Conservation (phyloP, 805 yeast species). For the Myxozyma nipponensis region DNA sequence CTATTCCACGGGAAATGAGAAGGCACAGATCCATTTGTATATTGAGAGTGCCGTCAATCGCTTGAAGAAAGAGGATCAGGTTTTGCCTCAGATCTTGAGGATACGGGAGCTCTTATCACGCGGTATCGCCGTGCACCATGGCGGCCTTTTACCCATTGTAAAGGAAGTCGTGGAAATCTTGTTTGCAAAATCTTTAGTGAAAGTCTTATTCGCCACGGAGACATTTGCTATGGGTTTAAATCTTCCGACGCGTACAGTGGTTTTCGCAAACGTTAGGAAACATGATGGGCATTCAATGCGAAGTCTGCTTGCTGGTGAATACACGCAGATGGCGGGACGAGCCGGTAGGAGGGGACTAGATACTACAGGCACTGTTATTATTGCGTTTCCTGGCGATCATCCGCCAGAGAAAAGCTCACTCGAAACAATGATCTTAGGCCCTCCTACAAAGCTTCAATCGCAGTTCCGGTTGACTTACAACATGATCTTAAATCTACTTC, state of each 20-base stretch:
- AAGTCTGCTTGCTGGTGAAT: conserved; percentile 87
- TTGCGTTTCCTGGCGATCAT: conserved; percentile 56
- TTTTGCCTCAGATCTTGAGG: conserved; percentile 82
- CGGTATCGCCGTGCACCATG: conserved; percentile 95
- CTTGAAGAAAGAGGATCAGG: conserved; percentile 85
- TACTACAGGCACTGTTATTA: conserved; percentile 87
- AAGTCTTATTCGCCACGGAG: conserved; percentile 93
- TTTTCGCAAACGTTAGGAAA: conserved; percentile 77
- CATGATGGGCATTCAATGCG: conserved; percentile 87
- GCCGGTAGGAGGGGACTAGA: conserved; percentile 98
- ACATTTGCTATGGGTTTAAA: conserved; percentile 99
- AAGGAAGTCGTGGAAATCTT: conserved; percentile 90
- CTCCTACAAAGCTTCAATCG: conserved; percentile 82
- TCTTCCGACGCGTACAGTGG: conserved; percentile 93
- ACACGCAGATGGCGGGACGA: conserved; percentile 98
- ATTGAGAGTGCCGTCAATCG: conserved; percentile 85
- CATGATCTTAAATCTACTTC: conserved; percentile 84
- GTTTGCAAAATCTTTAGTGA: conserved; percentile 80
- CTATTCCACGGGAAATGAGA: conserved; percentile 78
- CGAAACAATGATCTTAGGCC: conserved; percentile 80
- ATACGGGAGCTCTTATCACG: conserved; percentile 77
- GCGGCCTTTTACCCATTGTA: conserved; percentile 88
- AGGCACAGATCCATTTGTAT: conserved; percentile 89
- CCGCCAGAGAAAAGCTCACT: conserved; percentile 40
- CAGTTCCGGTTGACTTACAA: conserved; percentile 93